Evolutionary conservation across 2,329 filamentous ascomycete species (phyloP).

Genomic region (Ceratocystis variospora): DNA sequence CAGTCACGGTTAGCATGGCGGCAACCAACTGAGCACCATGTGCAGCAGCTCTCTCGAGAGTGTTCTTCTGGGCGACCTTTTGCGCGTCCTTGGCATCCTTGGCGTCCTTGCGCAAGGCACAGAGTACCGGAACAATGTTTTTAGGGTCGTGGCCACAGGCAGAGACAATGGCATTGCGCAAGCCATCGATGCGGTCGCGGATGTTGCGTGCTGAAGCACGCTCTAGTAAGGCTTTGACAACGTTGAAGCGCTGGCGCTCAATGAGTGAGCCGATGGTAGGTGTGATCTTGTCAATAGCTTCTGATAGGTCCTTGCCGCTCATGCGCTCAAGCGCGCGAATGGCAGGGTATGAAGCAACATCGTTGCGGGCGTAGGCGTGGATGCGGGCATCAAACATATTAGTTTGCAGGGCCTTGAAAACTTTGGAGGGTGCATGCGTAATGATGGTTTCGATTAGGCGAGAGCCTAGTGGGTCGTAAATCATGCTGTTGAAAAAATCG

Average conservation of each 20-base stretch:
- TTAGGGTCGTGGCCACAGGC: conserved; percentile 36
- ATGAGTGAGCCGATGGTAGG: conserved; percentile 62
- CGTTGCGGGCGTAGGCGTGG: conserved; percentile 69
- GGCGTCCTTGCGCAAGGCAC: conserved; percentile 31
- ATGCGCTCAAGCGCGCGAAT: conserved; percentile 70
- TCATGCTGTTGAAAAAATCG: conserved; percentile 67
- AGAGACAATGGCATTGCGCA: conserved; percentile 36
- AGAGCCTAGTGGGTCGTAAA: conserved; percentile 85
- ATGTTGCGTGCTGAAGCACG: conserved; percentile 58
- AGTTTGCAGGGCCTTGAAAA: conserved; percentile 78
- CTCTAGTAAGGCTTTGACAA: conserved; percentile 72
- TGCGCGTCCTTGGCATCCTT: conserved; percentile 23
- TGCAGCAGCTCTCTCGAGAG: conserved; percentile 23
- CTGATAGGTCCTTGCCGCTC: conserved; percentile 69
- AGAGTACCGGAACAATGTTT: conserved; percentile 37
- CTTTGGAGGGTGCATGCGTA: conserved; percentile 64
- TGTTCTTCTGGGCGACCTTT: conserved; percentile 12
- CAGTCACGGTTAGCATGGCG: conserved; percentile 61
- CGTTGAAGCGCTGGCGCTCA: conserved; percentile 59
- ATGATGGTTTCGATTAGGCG: conserved; percentile 80
- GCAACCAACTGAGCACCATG: conserved; percentile 76
- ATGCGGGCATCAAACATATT: conserved; percentile 70
- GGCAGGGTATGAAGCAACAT: conserved; percentile 77
- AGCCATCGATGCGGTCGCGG: conserved; percentile 36
- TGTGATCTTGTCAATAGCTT: conserved; percentile 56